A percentile compares a stretch with the other conserved stretches of the same genome.
phyloP scores from a whole-genome alignment of 768 basidiomycete genomes.

The Epithele typhae region DNA sequence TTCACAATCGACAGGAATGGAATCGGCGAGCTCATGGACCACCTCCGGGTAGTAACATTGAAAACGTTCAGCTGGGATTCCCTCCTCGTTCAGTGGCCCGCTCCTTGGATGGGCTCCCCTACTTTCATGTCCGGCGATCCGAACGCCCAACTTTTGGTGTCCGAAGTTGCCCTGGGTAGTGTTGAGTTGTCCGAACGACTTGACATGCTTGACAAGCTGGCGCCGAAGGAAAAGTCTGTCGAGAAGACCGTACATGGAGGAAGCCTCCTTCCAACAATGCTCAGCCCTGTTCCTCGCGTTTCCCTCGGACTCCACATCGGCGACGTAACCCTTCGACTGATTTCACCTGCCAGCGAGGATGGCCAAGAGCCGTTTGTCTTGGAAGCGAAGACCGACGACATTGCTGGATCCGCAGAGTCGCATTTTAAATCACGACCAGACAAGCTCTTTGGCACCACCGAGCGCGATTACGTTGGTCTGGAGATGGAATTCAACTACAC shows the following conservation, averaged over 20 bases:
- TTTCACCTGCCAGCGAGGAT: constrained; percentile 37
- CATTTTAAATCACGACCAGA: constrained; percentile 32
- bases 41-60: constrained; percentile 38
- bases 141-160: constrained; percentile 51
- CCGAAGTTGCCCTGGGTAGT: constrained; percentile 29
- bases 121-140: constrained; percentile 53
- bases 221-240: constrained; percentile 16
- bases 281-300: constrained; percentile 46
- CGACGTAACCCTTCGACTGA: constrained; percentile 44
- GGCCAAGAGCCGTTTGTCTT: constrained; percentile 44
- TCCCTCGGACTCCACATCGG: constrained; percentile 46
- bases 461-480: constrained; percentile 39
- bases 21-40: constrained; percentile 16
- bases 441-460: constrained; percentile 17
- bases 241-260: constrained; percentile 16
- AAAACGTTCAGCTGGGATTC: constrained; percentile 36
- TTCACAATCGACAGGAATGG: constrained; percentile 42
- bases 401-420: constrained; percentile 39
- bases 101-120: constrained; percentile 45
- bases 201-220: constrained; percentile 43
- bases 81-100: constrained; percentile 58
- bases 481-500: constrained; percentile 40
- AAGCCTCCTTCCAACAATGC: constrained; percentile 23
- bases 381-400: constrained; percentile 54
- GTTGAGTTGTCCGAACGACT: constrained; percentile 51